Evolutionary conservation across 2,329 filamentous ascomycete genomes (phyloP).

Genomic region (Chalaropsis thielavioides): DNA sequence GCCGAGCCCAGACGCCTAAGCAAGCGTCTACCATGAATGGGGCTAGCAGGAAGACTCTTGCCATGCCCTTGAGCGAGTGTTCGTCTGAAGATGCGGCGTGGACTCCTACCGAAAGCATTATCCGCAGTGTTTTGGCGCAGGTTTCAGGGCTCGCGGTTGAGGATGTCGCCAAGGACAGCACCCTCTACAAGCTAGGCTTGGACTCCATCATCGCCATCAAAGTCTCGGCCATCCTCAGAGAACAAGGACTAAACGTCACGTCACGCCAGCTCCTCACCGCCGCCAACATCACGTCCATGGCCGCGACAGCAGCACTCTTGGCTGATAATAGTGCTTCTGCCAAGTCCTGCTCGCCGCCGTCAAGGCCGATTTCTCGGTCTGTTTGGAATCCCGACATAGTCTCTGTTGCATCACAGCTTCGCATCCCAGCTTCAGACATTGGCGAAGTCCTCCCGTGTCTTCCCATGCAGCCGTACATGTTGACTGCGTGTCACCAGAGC

Average conservation of each 20-base stretch:
- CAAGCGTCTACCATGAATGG: neutral
- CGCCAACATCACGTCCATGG: slow-evolving; percentile 44
- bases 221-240: slow-evolving; percentile 55
- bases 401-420: neutral
- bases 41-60: too few species aligned
- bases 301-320: neutral
- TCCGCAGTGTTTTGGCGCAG: slow-evolving; percentile 36
- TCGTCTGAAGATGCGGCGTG: slow-evolving; percentile 22
- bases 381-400: neutral
- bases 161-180: slow-evolving; percentile 46
- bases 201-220: slow-evolving; percentile 91
- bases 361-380: neutral
- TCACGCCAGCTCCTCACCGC: slow-evolving; percentile 58
- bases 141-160: slow-evolving; percentile 46
- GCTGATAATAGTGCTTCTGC: neutral
- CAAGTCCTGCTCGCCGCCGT: neutral
- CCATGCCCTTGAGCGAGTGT: neutral
- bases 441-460: slow-evolving; percentile 52
- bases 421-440: slow-evolving; percentile 32
- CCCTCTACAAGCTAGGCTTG: slow-evolving; percentile 70
- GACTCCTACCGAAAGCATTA: slow-evolving; percentile 25
- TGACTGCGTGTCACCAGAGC: slow-evolving; percentile 59
- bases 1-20: neutral
- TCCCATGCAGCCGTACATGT: slow-evolving; percentile 67
- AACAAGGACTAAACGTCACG: slow-evolving; percentile 43